Evolutionary conservation across 2,329 filamentous ascomycete species (phyloP), one percentile per base, ranked within the genome.

Genomic region (Aspergillus brunneoviolaceus): DNA sequence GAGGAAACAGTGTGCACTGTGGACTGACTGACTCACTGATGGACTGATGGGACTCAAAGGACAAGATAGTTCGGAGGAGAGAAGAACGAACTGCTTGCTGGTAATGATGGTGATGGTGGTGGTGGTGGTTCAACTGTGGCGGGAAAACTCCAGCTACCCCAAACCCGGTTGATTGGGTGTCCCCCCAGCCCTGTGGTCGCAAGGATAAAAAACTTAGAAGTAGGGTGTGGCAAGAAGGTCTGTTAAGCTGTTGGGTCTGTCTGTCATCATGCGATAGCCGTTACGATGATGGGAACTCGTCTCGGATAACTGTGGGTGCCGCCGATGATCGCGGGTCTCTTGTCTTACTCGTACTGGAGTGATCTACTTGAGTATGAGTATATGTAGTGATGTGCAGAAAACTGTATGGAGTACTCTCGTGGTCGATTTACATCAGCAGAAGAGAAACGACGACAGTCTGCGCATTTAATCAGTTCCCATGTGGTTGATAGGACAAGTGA

Each of bases 111-210:
- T 35, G 33, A 5, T 35, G 12, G 16, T 55, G 42, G 53, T 55
- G 14, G 14, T 35, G 12, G 33, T 55, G 27, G 53, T 55, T 55
- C 53, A 55, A 47, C 12, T 55, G 53, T 55, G 53, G 53, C 53
- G 53, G 53, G 53, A 33, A 55, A 45, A 29, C 27, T 48, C 42
- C 42, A 55, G 42, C 45, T 45, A 48, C 23, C 45, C 27, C 42
- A 23, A 31, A 33, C 52, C 52, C 52, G 52, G 39, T 55, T 48
- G 52, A 39, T 23, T 48, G 52, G 52, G 47, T 12, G 14, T 45
- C 6, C 39, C 39, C 47, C 39, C 39, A 27, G 52, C 19, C 52
- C 39, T 48, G 52, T 31, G 52, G 3, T 45, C 39, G 39, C 39
- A 45, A 45, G 39, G 39, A 45, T 45, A 45, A 45, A 45, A 29